phyloP scores from a whole-genome alignment of 2,329 filamentous ascomycete species.

The Aspergillus felis region DNA sequence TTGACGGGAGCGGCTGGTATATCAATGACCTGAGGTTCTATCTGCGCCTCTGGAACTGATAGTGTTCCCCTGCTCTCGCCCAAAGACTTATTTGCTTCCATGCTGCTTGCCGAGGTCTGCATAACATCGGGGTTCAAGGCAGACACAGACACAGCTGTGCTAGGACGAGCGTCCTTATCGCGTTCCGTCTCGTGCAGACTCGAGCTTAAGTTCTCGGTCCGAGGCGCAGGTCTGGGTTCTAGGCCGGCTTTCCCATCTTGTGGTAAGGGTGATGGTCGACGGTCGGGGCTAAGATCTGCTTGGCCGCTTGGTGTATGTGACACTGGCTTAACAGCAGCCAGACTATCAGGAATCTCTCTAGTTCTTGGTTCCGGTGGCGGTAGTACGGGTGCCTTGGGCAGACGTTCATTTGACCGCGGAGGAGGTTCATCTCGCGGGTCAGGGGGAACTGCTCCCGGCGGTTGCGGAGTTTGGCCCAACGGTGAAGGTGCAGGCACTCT shows the following conservation, averaged over 20 bases:
- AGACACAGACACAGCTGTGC: constrained; percentile 25
- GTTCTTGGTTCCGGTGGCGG: constrained; percentile 20
- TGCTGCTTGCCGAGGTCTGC: constrained; percentile 21
- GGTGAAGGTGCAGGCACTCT: constrained; percentile 32
- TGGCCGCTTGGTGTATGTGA: constrained; percentile 14
- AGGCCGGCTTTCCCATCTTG: constrained; percentile 22
- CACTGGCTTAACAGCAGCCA: constrained; percentile 8
- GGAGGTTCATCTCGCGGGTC: constrained; percentile 23
- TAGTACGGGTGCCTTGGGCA: constrained; percentile 11
- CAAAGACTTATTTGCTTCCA: constrained; percentile 26
- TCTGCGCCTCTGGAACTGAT: constrained; percentile 32
- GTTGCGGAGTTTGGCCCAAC: constrained; percentile 22
- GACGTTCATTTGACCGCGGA: constrained; percentile 20
- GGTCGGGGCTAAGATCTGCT: constrained; percentile 17
- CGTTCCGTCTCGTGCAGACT: constrained; percentile 16
- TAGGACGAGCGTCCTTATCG: constrained; percentile 27
- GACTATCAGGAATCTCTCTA: constrained; percentile 17
- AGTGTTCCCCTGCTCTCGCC: constrained; percentile 29
- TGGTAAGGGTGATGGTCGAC: constrained; percentile 22
- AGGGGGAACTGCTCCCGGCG: constrained; percentile 18
- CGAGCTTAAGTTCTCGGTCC: constrained; percentile 14
- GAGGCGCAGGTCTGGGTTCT: constrained; percentile 18
- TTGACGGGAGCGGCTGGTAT: constrained; percentile 13
- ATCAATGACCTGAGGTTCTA: constrained; percentile 30
- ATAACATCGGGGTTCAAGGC: constrained; percentile 17